Base-by-base conservation (phyloP, 2,329 filamentous ascomycete species). In the Cladosporium sp. region DNA sequence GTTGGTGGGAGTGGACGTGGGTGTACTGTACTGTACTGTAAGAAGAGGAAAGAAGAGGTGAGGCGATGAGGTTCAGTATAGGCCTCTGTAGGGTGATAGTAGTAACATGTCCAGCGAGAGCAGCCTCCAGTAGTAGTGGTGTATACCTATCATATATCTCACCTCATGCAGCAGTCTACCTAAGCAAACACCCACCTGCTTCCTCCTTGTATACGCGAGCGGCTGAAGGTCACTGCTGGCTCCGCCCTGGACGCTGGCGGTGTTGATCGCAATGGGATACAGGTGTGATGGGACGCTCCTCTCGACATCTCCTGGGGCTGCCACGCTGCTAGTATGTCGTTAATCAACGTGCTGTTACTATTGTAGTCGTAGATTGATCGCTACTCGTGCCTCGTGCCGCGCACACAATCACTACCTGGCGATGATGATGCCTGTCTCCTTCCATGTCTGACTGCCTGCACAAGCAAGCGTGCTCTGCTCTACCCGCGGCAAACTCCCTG, bases 191-290 rank as follows among this genome's bases (percentile, higher is more conserved):
- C 39, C 39, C n/a, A 46, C n/a, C n/a, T n/a, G n/a, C n/a, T n/a
- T n/a, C n/a, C n/a, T 46, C n/a, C 39, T 46, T 23, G 13, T 46
- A n/a, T 46, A 46, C 39, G n/a, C n/a, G 39, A 21, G 39, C 39
- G 39, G 39, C 39, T 46, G 39, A 46, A 16, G 18, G 49, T 53
- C 49, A 28, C 25, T 30, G 39, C 49, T 25, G 23, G 49, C 49
- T 53, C 49, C 49, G 49, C 49, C 18, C 49, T 53, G 21, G 23
- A 39, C 25, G 49, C 49, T 53, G 49, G 49, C 25, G 49, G 49
- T 30, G 51, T 54, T 54, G 51, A 54, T 54, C 51, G 51, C 28
- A 54, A 54, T 54, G 18, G n/a, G 51, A 21, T 46, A 21, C 39
- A 21, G 8, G 39, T 46, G 39, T 46, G 39, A 46, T 5, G 21